Evolutionary conservation across 371 early-diverging fungal genomes (phyloP).

Genomic region (Mucor indicus): DNA sequence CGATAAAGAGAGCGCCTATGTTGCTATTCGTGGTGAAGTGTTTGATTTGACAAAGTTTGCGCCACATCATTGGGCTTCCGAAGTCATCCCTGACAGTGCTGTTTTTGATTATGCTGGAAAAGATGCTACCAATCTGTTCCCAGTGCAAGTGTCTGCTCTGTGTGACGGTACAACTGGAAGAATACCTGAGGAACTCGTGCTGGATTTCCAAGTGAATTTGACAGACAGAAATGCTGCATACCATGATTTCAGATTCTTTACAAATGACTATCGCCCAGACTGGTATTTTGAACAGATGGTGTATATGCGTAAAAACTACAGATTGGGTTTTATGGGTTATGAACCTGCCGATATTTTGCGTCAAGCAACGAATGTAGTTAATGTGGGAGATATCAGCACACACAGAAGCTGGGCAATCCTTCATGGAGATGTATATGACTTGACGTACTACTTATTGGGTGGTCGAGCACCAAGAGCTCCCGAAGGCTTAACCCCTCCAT

Average conservation of each 20-base stretch:
- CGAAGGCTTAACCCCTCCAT: conserved; percentile 28
- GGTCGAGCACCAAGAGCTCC: conserved; percentile 41
- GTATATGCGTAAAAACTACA: conserved; percentile 25
- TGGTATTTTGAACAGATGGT: conserved; percentile 40
- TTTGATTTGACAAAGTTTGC: conserved; percentile 60
- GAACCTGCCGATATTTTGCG: conserved; percentile 25
- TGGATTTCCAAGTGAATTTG: conserved; percentile 30
- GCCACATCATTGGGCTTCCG: conserved; percentile 45
- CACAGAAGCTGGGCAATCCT: conserved; percentile 45
- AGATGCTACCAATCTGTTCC: conserved; percentile 63
- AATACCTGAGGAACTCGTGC: conserved; percentile 23
- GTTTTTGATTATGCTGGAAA: conserved; percentile 57
- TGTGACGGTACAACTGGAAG: conserved; percentile 29
- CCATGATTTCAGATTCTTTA: conserved; percentile 34
- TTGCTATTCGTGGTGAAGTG: conserved; percentile 64
- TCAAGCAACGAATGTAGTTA: conserved; percentile 31
- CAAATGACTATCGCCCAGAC: conserved; percentile 31
- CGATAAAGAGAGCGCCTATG: conserved; percentile 35
- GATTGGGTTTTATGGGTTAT: conserved; percentile 33
- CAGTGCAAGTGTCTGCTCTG: conserved; percentile 58
- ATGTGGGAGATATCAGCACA: conserved; percentile 38
- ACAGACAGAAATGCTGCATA: conserved; percentile 31
- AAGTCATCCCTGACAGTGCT: conserved; percentile 44
- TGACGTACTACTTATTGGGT: conserved; percentile 44
- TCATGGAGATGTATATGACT: conserved; percentile 42